phyloP scores from a whole-genome alignment of 305 asterid genomes.

The Fraxinus latifolia region DNA sequence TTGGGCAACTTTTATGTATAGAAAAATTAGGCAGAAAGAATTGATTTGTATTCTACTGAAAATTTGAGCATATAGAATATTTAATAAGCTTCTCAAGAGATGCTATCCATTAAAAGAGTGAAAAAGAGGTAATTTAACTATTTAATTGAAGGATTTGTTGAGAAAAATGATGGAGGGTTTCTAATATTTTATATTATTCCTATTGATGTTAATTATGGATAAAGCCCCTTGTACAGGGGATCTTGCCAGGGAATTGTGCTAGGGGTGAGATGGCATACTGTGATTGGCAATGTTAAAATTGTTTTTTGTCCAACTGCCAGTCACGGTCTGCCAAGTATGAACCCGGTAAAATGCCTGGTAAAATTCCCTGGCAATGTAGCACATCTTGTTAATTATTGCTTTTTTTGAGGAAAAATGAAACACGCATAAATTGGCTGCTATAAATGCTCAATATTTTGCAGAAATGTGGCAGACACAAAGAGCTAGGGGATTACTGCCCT shows the following conservation, averaged over 20 bases:
- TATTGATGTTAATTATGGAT: background rate
- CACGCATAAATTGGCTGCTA: slow-evolving; percentile 9
- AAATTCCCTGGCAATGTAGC: background rate
- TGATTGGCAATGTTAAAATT: background rate
- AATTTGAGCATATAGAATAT: background rate
- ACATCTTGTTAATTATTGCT: background rate
- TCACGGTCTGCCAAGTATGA: background rate
- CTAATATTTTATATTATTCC: background rate
- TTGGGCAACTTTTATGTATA: background rate
- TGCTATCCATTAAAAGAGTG: slow-evolving; percentile 3
- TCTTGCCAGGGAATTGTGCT: background rate
- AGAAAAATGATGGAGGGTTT: slow-evolving; percentile 4
- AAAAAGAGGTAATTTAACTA: slow-evolving; percentile 4
- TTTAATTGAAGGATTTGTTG: slow-evolving; percentile 14
- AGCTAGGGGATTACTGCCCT: background rate
- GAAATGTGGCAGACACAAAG: background rate
- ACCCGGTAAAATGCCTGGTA: background rate
- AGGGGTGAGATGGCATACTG: background rate
- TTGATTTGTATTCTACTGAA: slow-evolving; percentile 10
- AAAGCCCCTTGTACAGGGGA: background rate
- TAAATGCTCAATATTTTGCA: slow-evolving; percentile 3
- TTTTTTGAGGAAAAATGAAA: slow-evolving; percentile 4
- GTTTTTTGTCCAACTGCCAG: background rate
- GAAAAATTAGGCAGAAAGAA: background rate
- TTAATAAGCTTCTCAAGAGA: slow-evolving; percentile 3